phyloP scores from a whole-genome alignment of 2,329 filamentous ascomycete species.

The Epichloe uncinata region DNA sequence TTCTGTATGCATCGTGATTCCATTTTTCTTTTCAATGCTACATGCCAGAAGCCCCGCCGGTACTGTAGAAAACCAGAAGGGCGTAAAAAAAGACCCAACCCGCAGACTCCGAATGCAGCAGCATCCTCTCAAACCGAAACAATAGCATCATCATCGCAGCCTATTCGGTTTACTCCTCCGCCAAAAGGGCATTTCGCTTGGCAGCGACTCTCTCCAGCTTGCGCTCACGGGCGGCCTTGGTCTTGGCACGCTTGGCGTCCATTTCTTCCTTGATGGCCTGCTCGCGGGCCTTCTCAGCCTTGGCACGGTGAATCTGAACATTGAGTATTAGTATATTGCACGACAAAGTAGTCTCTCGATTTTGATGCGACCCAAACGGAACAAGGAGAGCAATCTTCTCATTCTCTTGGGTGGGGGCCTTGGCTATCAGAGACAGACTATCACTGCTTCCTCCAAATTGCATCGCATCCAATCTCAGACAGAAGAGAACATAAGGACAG shows the following conservation, averaged over 20 bases:
- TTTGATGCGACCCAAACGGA: background rate
- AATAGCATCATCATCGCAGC: slow-evolving; percentile 20
- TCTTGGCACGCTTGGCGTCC: slow-evolving; percentile 99
- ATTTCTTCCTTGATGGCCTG: slow-evolving; percentile 96
- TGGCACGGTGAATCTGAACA: slow-evolving; percentile 93
- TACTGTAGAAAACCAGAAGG: slow-evolving; percentile 33
- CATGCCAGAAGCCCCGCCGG: slow-evolving; percentile 40
- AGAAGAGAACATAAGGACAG: background rate
- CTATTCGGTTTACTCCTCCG: slow-evolving; percentile 45
- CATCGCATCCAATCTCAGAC: too few species aligned
- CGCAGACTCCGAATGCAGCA: slow-evolving; percentile 49
- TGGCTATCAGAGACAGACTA: background rate
- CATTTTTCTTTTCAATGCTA: slow-evolving; percentile 39
- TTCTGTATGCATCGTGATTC: slow-evolving; percentile 33
- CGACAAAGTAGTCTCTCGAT: background rate
- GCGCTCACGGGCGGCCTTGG: slow-evolving; percentile 98
- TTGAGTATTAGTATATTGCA: background rate
- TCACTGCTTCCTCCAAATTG: background rate
- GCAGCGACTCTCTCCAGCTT: slow-evolving; percentile 81
- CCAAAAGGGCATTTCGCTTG: slow-evolving; percentile 80
- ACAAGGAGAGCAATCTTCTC: background rate
- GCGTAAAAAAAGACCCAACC: slow-evolving; percentile 38
- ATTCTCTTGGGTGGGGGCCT: background rate
- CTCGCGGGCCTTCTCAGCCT: slow-evolving; percentile 98
- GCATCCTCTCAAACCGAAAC: slow-evolving; percentile 38